Evolutionary conservation across 148 eudicot genomes (phyloP).

Genomic region (Camellia lanceoleosa): DNA sequence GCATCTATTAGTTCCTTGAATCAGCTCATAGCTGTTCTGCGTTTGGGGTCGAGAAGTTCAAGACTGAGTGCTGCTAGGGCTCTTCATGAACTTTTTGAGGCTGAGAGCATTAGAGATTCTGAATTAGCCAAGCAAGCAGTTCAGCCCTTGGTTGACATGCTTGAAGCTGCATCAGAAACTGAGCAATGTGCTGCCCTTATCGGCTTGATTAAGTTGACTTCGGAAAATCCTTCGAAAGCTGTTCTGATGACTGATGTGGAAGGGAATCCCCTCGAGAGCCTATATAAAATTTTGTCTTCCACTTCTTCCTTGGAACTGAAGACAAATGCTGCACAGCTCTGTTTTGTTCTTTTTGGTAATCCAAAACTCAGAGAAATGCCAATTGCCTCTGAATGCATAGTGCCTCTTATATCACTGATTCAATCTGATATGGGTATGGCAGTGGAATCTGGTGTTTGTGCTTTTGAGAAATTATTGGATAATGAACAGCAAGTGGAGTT

Average conservation of each 20-base stretch:
- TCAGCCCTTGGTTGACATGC: conserved; percentile 74
- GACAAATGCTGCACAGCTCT: conserved; percentile 58
- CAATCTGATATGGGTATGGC: conserved; percentile 42
- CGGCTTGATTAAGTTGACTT: conserved; percentile 54
- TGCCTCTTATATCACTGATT: conserved; percentile 58
- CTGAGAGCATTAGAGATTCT: conserved; percentile 55
- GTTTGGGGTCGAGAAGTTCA: conserved; percentile 69
- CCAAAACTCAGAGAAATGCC: conserved; percentile 48
- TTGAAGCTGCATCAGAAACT: conserved; percentile 44
- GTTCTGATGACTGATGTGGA: conserved; percentile 47
- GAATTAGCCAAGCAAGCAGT: conserved; percentile 63
- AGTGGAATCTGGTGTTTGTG: conserved; percentile 70
- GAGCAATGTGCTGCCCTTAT: conserved; percentile 66
- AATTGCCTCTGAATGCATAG: conserved; percentile 51
- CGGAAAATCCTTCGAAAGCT: conserved; percentile 44
- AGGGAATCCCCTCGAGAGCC: conserved; percentile 50
- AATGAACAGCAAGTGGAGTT: conserved; percentile 53
- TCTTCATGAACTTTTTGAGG: conserved; percentile 61
- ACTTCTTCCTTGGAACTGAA: conserved; percentile 51
- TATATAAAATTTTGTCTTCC: conserved; percentile 52
- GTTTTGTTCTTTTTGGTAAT: conserved; percentile 56
- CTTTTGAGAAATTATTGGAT: conserved; percentile 66
- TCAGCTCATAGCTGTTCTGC: conserved; percentile 79
- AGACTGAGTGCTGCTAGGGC: conserved; percentile 75
- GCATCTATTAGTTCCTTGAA: conserved; percentile 56